Percentiles rank a stretch among this genome's conserved stretches.
These are phyloP conservation scores for Verticillium zaregamsianum DNA, from an alignment of 2,329 filamentous ascomycete species.

Conservation along the genomic window DNA sequence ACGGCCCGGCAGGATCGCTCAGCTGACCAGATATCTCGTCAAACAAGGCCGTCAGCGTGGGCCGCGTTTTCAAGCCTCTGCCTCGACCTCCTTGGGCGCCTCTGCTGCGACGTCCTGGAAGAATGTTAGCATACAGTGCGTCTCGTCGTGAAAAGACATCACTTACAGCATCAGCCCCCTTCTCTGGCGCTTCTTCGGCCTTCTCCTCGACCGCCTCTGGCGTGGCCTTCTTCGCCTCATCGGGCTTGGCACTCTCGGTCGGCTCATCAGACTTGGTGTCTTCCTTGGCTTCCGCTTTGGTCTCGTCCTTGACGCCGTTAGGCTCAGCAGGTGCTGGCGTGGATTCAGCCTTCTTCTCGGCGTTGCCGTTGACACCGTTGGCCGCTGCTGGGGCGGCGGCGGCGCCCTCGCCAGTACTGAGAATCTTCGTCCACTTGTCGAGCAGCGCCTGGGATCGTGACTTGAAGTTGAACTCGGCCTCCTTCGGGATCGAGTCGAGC, in stretches of 20 bases:
- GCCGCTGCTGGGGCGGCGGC: slow-evolving; percentile 29
- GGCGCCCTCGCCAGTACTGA: slow-evolving; percentile 55
- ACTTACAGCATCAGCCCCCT: slow-evolving; percentile 30
- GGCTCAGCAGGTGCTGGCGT: slow-evolving; percentile 18
- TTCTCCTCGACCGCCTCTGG: slow-evolving; percentile 24
- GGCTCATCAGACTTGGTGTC: slow-evolving; percentile 30
- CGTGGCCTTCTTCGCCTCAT: slow-evolving; percentile 25
- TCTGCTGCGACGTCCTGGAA: slow-evolving; percentile 13
- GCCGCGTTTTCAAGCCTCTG: slow-evolving; percentile 24
- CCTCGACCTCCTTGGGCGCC: slow-evolving; percentile 29
- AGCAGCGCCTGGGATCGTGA: slow-evolving; percentile 73
- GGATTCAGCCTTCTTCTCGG: slow-evolving; percentile 33
- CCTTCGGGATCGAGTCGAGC: slow-evolving; percentile 76
- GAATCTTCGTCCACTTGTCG: slow-evolving; percentile 82
- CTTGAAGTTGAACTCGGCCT: slow-evolving; percentile 89
- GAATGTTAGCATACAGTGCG: background rate
- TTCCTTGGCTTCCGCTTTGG: slow-evolving; percentile 17
- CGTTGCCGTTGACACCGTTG: slow-evolving; percentile 47
- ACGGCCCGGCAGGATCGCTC: background rate
- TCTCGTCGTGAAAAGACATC: background rate
- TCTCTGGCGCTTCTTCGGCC: slow-evolving; percentile 11
- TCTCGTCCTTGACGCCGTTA: slow-evolving; percentile 36
- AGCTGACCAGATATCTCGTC: background rate
- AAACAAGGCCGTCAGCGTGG: background rate
- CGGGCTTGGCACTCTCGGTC: slow-evolving; percentile 31